A percentile compares a stretch with the other conserved stretches of the same genome.
Conservation (phyloP, 768 basidiomycete genomes). For the Lyophyllum semitale region DNA sequence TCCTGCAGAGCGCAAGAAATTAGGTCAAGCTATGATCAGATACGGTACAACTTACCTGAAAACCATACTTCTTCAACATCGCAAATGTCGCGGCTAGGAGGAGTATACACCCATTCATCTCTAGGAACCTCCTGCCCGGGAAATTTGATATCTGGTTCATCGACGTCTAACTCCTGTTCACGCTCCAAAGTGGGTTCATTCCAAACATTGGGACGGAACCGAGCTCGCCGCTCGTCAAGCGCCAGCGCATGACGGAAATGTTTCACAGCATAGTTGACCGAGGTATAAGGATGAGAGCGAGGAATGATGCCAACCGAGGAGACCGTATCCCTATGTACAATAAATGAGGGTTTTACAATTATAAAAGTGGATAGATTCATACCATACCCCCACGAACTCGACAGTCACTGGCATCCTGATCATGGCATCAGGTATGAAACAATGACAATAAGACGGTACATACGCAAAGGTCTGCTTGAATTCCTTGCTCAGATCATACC, state of each 20-base stretch:
- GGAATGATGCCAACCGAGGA: constrained; percentile 26
- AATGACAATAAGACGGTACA: background rate
- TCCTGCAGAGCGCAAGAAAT: constrained; percentile 9
- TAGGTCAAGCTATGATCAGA: background rate
- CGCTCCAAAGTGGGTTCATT: constrained; percentile 19
- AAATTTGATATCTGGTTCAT: constrained; percentile 13
- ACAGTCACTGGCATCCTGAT: constrained; percentile 22
- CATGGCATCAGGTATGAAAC: background rate
- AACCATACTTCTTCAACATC: constrained; percentile 29
- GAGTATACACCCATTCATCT: constrained; percentile 19
- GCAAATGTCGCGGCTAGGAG: constrained; percentile 18
- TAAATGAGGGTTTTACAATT: background rate
- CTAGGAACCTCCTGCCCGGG: constrained; percentile 3
- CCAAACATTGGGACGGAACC: constrained; percentile 25
- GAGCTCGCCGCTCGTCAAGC: constrained; percentile 24
- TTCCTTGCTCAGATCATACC: constrained; percentile 29
- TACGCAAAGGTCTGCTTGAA: constrained; percentile 33
- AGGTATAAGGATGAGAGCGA: constrained; percentile 21
- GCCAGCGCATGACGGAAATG: constrained; percentile 24
- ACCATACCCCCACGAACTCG: constrained; percentile 38
- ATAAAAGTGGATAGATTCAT: background rate
- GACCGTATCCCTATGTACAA: constrained; percentile 26
- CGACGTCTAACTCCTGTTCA: constrained; percentile 25
- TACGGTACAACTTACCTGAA: constrained; percentile 12
- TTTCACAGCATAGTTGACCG: constrained; percentile 24